Evolutionary conservation across 345 rosid genomes (phyloP).

Genomic region (Aegle marmelos): DNA sequence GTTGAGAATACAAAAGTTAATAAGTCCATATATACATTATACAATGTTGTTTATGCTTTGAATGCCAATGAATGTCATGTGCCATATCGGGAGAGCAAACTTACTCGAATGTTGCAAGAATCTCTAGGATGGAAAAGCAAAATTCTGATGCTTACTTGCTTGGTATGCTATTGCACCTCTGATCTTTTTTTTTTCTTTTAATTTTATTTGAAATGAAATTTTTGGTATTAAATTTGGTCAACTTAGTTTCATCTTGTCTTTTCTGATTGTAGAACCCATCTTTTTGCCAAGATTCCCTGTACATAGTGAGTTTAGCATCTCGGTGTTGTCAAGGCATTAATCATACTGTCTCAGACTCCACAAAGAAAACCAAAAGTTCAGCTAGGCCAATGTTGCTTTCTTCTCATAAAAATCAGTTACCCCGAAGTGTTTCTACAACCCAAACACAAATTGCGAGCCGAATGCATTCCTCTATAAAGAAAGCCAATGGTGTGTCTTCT

Average conservation of each 20-base stretch:
- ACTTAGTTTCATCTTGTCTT: slow-evolving; percentile 6
- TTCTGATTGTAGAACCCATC: slow-evolving; percentile 44
- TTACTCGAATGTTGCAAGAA: slow-evolving; percentile 68
- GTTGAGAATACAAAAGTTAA: slow-evolving; percentile 49
- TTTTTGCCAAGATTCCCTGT: slow-evolving; percentile 71
- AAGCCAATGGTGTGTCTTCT: slow-evolving; percentile 29
- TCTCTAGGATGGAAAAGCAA: slow-evolving; percentile 52
- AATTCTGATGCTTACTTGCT: slow-evolving; percentile 60
- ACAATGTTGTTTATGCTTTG: slow-evolving; percentile 64
- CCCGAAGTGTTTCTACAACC: slow-evolving; percentile 28
- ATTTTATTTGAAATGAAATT: neutral
- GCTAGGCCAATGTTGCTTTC: slow-evolving; percentile 31
- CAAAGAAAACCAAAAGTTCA: slow-evolving; percentile 34
- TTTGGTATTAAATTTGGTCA: neutral
- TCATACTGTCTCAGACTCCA: slow-evolving; percentile 26
- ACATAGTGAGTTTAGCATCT: slow-evolving; percentile 67
- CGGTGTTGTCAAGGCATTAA: slow-evolving; percentile 40
- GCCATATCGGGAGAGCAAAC: slow-evolving; percentile 78
- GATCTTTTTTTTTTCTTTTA: neutral
- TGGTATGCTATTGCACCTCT: slow-evolving; percentile 41
- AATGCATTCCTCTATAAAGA: slow-evolving; percentile 31
- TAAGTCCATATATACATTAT: slow-evolving; percentile 66
- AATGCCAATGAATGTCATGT: slow-evolving; percentile 58
- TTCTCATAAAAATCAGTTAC: slow-evolving; percentile 32
- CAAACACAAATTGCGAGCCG: slow-evolving; percentile 34